Percentiles rank a stretch among this genome's conserved stretches.
phyloP scores from a whole-genome alignment of 2,329 filamentous ascomycete genomes.

The Colletotrichum sp. region DNA sequence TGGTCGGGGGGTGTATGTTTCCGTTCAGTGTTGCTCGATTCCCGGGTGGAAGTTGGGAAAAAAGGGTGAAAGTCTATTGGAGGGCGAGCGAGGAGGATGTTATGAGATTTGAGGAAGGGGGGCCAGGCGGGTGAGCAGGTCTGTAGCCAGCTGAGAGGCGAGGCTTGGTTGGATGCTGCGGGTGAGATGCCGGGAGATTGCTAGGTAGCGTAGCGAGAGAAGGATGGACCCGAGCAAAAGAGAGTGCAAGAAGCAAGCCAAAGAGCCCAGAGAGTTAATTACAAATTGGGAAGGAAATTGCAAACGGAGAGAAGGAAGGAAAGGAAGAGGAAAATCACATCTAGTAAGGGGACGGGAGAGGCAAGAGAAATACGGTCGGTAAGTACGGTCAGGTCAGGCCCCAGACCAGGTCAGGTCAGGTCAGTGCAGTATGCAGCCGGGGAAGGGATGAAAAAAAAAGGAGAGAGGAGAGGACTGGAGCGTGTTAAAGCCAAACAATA shows the following conservation, averaged over 20 bases:
- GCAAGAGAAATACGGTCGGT: conserved; percentile 22
- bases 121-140: neutral
- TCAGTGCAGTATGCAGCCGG: conserved; percentile 20
- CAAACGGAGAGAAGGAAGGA: conserved; percentile 16
- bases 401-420: conserved; percentile 14
- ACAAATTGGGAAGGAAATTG: conserved; percentile 22
- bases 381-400: conserved; percentile 16
- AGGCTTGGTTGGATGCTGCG: neutral
- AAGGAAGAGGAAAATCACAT: neutral
- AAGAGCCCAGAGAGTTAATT: conserved; percentile 8
- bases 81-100: conserved; percentile 9
- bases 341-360: conserved; percentile 17
- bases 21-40: neutral
- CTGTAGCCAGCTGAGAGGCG: neutral
- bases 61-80: conserved; percentile 21
- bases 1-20: neutral
- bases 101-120: neutral
- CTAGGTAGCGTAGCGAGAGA: neutral
- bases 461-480: conserved; percentile 10
- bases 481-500: conserved; percentile 22
- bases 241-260: neutral
- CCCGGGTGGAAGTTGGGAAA: neutral
- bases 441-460: conserved; percentile 17
- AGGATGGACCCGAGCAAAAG: neutral
- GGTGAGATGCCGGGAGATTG: neutral